Evolutionary conservation across 371 early-diverging fungal genomes (phyloP).

Genomic region (Haplosporangium sp.): DNA sequence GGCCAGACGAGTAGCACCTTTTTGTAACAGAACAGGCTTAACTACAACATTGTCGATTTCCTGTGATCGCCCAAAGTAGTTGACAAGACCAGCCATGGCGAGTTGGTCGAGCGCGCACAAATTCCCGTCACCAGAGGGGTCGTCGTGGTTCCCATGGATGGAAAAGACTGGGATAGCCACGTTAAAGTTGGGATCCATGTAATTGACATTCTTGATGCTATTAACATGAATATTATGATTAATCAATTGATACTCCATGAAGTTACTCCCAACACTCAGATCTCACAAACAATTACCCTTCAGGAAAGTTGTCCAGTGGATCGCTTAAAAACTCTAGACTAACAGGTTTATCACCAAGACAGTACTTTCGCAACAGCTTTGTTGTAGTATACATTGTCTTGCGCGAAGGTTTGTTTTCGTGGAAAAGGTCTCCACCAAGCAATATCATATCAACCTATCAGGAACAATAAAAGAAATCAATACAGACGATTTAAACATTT

Average conservation of each 20-base stretch:
- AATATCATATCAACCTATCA: conserved; percentile 91
- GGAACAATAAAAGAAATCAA: conserved; percentile 3
- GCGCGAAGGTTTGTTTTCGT: conserved; percentile 97
- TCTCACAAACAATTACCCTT: conserved; percentile 40
- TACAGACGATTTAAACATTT: not conserved
- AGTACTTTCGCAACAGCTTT: conserved; percentile 83
- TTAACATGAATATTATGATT: not conserved
- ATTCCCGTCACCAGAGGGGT: conserved; percentile 92
- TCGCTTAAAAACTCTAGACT: conserved; percentile 84
- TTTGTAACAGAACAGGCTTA: conserved; percentile 86
- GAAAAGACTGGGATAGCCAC: conserved; percentile 93
- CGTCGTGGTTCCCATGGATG: conserved; percentile 99
- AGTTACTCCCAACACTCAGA: not conserved
- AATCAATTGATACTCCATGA: not conserved
- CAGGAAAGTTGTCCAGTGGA: conserved; percentile 79
- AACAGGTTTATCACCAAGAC: conserved; percentile 84
- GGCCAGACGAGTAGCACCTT: conserved; percentile 84
- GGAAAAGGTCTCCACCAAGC: conserved; percentile 99
- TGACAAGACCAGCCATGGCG: conserved; percentile 86
- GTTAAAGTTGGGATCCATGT: conserved; percentile 91
- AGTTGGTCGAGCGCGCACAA: conserved; percentile 92
- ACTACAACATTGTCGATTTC: conserved; percentile 83
- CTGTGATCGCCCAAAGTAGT: conserved; percentile 93
- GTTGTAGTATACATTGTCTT: conserved; percentile 83
- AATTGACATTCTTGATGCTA: conserved; percentile 79